Evolutionary conservation across 2,329 filamentous ascomycete species (phyloP), one percentile per base, ranked within the genome.

Genomic region (Stylonectria norvegica): DNA sequence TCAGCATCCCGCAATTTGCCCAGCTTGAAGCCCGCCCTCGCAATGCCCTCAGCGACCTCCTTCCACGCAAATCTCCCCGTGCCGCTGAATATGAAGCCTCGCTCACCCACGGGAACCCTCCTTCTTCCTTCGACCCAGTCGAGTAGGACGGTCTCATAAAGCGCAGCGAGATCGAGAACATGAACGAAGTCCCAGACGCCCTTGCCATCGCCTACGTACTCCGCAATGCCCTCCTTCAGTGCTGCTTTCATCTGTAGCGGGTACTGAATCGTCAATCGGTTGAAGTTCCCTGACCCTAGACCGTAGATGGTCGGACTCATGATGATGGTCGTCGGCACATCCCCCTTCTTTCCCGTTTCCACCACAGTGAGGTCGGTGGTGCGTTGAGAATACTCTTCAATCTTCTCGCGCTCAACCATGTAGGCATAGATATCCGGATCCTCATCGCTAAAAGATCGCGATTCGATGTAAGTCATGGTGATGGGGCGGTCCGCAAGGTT

Each of bases 301-400:
- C 73, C 73, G 49, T 68, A 78, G 33, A 78, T 71, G 4, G 65
- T 63, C 0, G 70, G 70, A 1, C 64, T 59, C 63, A 71, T 71
- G 31, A 77, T 58, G 33, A 73, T 62, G 31, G 68, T 58, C 0
- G 72, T 71, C 40, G 66, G 65, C 2, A 78, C 65, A 3, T 64
- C 62, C 0, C 60, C 31, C 14, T 60, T 55, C 12, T 68, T 45
- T 2, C 69, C 68, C 1, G 55, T 52, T 5, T 69, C 60, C 1
- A 73, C 49, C 10, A 73, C 67, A 4, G 57, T 54, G 5, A 76
- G 47, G 41, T 75, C 71, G 2, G 67, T 64, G 0, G 64, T 67
- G 10, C 73, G 67, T 48, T 73, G 71, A 1, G 50, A 45, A 41
- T 73, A 73, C 0, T 57, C 43, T 15, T 66, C 57, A 1, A 49